Percentiles rank a stretch among this genome's conserved stretches.
phyloP scores from a whole-genome alignment of 2,329 filamentous ascomycete genomes.

The Aureobasidium mangrovei region DNA sequence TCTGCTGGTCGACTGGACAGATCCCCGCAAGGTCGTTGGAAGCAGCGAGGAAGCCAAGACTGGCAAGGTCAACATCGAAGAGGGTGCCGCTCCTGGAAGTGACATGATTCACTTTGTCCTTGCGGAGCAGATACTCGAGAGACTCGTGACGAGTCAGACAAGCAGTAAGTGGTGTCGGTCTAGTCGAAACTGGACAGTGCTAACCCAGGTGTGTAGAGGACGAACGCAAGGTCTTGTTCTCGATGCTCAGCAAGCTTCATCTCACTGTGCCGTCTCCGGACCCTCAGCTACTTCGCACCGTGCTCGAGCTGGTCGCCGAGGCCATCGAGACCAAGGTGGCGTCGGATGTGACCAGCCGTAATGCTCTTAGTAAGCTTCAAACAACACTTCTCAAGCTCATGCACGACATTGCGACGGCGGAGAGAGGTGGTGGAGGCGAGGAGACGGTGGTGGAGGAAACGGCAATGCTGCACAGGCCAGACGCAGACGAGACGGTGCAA shows the following conservation, averaged over 20 bases:
- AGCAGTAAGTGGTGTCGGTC: conserved; percentile 47
- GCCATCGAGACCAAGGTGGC: conserved; percentile 42
- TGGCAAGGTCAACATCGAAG: conserved; percentile 36
- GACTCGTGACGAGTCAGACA: conserved; percentile 53
- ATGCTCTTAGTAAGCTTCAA: conserved; percentile 47
- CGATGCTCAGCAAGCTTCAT: conserved; percentile 73
- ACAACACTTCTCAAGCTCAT: conserved; percentile 45
- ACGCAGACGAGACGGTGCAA: conserved; percentile 7
- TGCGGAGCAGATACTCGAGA: conserved; percentile 67
- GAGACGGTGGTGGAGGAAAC: conserved; percentile 22
- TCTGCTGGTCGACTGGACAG: conserved; percentile 89
- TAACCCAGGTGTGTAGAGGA: conserved; percentile 48
- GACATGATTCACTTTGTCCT: conserved; percentile 62
- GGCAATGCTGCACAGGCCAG: not conserved
- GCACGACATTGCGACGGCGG: conserved; percentile 30
- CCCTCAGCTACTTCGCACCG: conserved; percentile 26
- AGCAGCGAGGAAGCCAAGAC: conserved; percentile 48
- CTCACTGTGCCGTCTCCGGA: conserved; percentile 42
- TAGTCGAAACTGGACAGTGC: not conserved
- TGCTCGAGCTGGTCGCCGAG: conserved; percentile 40
- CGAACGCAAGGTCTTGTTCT: conserved; percentile 73
- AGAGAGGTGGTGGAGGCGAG: conserved; percentile 25
- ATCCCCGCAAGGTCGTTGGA: conserved; percentile 68
- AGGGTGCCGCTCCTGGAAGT: conserved; percentile 53
- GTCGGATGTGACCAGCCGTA: conserved; percentile 44